Evolutionary conservation across 2,329 filamentous ascomycete species (phyloP).

Genomic region (Pseudopithomyces chartarum): DNA sequence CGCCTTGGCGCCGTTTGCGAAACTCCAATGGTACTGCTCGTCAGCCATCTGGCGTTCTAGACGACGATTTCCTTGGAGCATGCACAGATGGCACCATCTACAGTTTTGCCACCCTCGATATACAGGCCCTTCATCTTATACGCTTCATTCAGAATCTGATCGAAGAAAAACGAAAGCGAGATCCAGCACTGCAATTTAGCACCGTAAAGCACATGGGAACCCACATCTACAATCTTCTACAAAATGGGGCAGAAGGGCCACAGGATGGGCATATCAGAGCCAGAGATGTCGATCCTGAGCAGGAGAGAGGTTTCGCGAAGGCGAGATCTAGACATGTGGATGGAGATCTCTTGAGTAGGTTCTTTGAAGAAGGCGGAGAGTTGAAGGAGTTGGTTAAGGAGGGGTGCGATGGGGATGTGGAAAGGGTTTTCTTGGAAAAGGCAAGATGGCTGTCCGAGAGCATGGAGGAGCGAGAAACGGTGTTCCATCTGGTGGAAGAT

Average conservation of each 20-base stretch:
- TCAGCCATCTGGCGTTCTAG: slow-evolving; percentile 45
- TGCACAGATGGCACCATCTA: slow-evolving; percentile 59
- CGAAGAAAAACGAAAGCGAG: slow-evolving; percentile 22
- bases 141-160: slow-evolving; percentile 72
- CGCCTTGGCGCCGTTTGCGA: slow-evolving; percentile 39
- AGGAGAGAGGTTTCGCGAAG: slow-evolving; percentile 17
- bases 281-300: slow-evolving; percentile 33
- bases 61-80: slow-evolving; percentile 56
- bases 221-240: slow-evolving; percentile 28
- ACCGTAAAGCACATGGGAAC: slow-evolving; percentile 19
- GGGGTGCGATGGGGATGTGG: slow-evolving; percentile 26
- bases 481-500: slow-evolving; percentile 10
- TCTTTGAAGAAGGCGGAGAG: slow-evolving; percentile 28
- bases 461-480: slow-evolving; percentile 17
- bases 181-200: slow-evolving; percentile 17
- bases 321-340: slow-evolving; percentile 46
- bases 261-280: slow-evolving; percentile 24
- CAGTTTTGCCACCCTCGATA: slow-evolving; percentile 67
- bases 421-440: slow-evolving; percentile 31
- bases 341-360: slow-evolving; percentile 46
- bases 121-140: slow-evolving; percentile 70
- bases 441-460: slow-evolving; percentile 16
- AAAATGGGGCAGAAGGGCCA: slow-evolving; percentile 23
- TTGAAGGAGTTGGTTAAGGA: slow-evolving; percentile 17
- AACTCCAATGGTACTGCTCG: slow-evolving; percentile 11